A percentile compares a stretch with the other conserved stretches of the same genome.
Conservation (phyloP, 345 rosid genomes). For the Populus ilicifolia region DNA sequence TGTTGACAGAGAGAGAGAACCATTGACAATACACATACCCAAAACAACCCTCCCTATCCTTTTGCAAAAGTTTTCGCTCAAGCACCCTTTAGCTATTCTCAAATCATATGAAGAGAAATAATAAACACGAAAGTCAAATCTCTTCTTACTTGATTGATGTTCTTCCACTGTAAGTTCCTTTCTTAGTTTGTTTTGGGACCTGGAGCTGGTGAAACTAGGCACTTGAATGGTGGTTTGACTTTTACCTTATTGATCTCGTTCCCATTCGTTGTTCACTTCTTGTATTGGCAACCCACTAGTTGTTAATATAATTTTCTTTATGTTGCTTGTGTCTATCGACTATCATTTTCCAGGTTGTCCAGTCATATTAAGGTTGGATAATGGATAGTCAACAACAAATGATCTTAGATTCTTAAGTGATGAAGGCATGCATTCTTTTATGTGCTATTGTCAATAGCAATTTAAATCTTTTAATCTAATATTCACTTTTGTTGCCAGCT, state of each 20-base stretch:
- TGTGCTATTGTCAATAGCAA: not conserved
- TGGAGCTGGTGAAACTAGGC: not conserved
- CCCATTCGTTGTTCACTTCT: not conserved
- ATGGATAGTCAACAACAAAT: not conserved
- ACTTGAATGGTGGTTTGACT: not conserved
- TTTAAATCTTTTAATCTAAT: not conserved
- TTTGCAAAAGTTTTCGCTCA: no score
- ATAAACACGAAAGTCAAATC: no score
- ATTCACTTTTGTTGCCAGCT: conserved; percentile 40
- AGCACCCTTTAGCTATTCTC: no score
- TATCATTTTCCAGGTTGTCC: conserved; percentile 40
- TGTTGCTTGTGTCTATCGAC: not conserved
- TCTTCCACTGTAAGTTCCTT: not conserved
- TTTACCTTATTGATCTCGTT: not conserved
- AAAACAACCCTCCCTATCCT: no score
- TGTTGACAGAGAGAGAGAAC: no score
- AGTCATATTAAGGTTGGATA: not conserved
- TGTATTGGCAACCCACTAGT: not conserved
- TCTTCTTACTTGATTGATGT: no score
- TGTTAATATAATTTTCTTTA: not conserved
- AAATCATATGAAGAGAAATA: no score
- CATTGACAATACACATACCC: no score
- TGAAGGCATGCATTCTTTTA: not conserved
- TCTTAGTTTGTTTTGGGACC: not conserved
- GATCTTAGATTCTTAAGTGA: not conserved